Conservation (phyloP, 2,329 filamentous ascomycete species). For the Aspergillus pseudoviridinutans region DNA sequence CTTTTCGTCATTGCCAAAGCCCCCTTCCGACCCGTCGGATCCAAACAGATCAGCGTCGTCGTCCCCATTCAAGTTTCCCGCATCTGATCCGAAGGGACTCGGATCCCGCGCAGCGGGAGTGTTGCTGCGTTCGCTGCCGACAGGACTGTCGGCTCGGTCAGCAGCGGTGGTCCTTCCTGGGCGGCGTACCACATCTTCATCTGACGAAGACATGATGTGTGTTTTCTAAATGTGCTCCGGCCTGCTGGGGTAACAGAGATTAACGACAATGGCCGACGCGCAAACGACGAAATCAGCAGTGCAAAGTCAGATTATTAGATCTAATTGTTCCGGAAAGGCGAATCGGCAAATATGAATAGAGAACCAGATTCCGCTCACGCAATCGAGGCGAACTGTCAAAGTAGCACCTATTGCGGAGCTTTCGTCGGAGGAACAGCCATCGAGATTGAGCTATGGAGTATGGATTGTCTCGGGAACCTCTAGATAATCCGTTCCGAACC, state of each 20-base stretch:
- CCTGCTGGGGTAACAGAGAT: neutral
- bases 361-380: neutral
- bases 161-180: conserved; percentile 26
- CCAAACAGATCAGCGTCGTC: conserved; percentile 45
- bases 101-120: conserved; percentile 11
- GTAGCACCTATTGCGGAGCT: neutral
- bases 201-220: conserved; percentile 34
- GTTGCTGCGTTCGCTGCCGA: conserved; percentile 20
- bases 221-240: neutral
- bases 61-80: conserved; percentile 31
- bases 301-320: neutral
- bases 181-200: conserved; percentile 35
- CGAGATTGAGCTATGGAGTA: neutral
- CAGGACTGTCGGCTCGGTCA: conserved; percentile 19
- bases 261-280: neutral
- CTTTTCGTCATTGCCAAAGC: conserved; percentile 30
- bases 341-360: neutral
- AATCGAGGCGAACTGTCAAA: neutral
- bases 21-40: conserved; percentile 42
- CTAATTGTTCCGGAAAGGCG: neutral
- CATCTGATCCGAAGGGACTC: conserved; percentile 25
- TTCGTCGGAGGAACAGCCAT: neutral
- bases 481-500: conserved; percentile 23
- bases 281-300: neutral
- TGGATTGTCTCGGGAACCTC: conserved; percentile 5